Conservation (phyloP, 768 basidiomycete genomes). For the Trametes cinnabarina region DNA sequence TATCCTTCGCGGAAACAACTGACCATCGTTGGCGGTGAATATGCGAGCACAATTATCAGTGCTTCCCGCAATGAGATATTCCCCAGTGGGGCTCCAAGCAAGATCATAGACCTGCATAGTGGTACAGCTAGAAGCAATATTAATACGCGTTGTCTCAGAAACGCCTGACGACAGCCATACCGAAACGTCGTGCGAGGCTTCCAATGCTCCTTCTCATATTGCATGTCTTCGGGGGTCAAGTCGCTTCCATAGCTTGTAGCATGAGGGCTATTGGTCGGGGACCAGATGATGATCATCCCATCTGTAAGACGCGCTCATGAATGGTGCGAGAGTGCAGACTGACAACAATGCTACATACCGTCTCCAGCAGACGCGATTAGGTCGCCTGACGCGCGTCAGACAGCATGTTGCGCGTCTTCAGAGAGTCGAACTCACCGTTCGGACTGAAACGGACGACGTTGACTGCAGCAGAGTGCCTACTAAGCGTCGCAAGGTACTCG, state of each 20-base stretch:
- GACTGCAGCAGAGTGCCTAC: slow-evolving; percentile 89
- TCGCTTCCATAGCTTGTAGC: slow-evolving; percentile 81
- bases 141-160: not conserved
- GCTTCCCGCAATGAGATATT: slow-evolving; percentile 92
- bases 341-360: too few relatives aligned
- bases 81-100: slow-evolving; percentile 95
- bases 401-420: not conserved
- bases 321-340: too few relatives aligned
- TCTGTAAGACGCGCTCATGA: slow-evolving; percentile 52
- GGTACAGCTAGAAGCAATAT: slow-evolving; percentile 62
- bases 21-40: slow-evolving; percentile 73
- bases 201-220: slow-evolving; percentile 95
- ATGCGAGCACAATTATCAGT: slow-evolving; percentile 94
- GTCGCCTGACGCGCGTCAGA: slow-evolving; percentile 57
- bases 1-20: slow-evolving; percentile 17
- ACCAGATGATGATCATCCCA: slow-evolving; percentile 97
- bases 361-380: slow-evolving; percentile 95
- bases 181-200: slow-evolving; percentile 82
- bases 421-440: slow-evolving; percentile 58
- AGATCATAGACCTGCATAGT: slow-evolving; percentile 97
- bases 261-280: slow-evolving; percentile 72
- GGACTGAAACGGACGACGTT: slow-evolving; percentile 97
- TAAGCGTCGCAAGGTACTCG: slow-evolving; percentile 93
- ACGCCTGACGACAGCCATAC: slow-evolving; percentile 39
- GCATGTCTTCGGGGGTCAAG: slow-evolving; percentile 69